Conservation (phyloP, 2,329 filamentous ascomycete species). For the Aschersonia sp. region DNA sequence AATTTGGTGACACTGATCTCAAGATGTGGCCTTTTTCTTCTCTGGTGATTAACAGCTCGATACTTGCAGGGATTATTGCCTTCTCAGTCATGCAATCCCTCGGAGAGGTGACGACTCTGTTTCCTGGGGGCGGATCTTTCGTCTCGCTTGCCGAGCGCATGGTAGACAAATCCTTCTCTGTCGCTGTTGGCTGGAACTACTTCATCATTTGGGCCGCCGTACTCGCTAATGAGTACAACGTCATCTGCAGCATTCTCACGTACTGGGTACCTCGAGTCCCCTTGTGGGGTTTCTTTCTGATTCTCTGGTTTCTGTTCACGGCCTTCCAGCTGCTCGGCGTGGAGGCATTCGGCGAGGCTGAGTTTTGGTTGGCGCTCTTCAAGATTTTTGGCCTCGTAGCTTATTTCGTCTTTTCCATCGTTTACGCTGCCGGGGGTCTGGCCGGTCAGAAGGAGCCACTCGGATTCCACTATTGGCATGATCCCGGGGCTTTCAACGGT, state of each 20-base stretch:
- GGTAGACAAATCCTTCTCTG: conserved; percentile 54
- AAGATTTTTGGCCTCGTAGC: conserved; percentile 57
- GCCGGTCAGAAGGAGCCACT: conserved; percentile 40
- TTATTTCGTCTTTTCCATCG: conserved; percentile 60
- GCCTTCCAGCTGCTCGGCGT: conserved; percentile 58
- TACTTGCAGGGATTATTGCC: conserved; percentile 38
- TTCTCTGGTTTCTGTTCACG: conserved; percentile 62
- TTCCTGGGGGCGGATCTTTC: conserved; percentile 57
- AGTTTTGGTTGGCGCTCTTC: conserved; percentile 64
- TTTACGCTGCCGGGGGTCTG: conserved; percentile 56
- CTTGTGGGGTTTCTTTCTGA: conserved; percentile 53
- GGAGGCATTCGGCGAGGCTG: conserved; percentile 61
- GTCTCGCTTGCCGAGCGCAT: conserved; percentile 57
- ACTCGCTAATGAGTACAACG: conserved; percentile 58
- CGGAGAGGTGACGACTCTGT: conserved; percentile 60
- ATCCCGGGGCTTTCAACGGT: conserved; percentile 52
- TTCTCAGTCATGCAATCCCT: conserved; percentile 57
- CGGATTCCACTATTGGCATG: conserved; percentile 58
- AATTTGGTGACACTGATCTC: not conserved
- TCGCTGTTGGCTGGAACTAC: conserved; percentile 59
- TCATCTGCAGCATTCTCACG: conserved; percentile 48
- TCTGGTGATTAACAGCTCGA: not conserved
- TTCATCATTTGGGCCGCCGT: conserved; percentile 54
- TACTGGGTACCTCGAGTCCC: conserved; percentile 50
- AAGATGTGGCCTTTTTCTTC: not conserved